Conservation (phyloP, 1,139 yeast genomes). For the Saccharomyces hybrid region DNA sequence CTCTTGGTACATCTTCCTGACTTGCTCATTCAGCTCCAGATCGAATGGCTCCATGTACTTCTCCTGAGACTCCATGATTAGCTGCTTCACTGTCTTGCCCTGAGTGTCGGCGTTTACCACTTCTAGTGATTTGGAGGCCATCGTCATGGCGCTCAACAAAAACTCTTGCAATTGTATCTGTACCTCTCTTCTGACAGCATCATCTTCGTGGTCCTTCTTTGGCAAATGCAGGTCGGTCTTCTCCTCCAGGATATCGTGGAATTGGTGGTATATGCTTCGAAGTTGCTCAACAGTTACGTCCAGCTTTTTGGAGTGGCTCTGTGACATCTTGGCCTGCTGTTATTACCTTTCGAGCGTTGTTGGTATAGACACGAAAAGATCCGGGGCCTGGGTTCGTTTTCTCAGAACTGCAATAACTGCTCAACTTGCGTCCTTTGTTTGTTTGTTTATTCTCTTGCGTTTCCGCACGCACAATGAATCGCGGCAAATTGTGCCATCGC, state of each 20-base stretch:
- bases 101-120: conserved; percentile 34
- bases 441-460: neutral
- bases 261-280: conserved; percentile 25
- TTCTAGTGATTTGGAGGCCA: conserved; percentile 42
- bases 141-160: conserved; percentile 43
- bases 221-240: conserved; percentile 19
- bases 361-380: neutral
- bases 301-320: conserved; percentile 8
- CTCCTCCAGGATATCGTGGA: conserved; percentile 21
- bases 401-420: neutral
- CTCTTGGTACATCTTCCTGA: conserved; percentile 44
- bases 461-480: neutral
- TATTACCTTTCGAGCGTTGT: neutral
- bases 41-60: conserved; percentile 56
- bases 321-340: neutral
- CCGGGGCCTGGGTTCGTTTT: neutral
- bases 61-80: conserved; percentile 18
- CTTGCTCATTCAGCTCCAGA: conserved; percentile 45
- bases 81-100: conserved; percentile 11
- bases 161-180: conserved; percentile 39
- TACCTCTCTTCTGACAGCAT: conserved; percentile 31
- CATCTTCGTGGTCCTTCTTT: conserved; percentile 10
- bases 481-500: neutral
- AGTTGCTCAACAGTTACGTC: conserved; percentile 25
- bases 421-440: neutral